Evolutionary conservation across 805 yeast genomes (phyloP), one percentile per base, ranked within the genome.

Genomic region (Candida manassasensis): DNA sequence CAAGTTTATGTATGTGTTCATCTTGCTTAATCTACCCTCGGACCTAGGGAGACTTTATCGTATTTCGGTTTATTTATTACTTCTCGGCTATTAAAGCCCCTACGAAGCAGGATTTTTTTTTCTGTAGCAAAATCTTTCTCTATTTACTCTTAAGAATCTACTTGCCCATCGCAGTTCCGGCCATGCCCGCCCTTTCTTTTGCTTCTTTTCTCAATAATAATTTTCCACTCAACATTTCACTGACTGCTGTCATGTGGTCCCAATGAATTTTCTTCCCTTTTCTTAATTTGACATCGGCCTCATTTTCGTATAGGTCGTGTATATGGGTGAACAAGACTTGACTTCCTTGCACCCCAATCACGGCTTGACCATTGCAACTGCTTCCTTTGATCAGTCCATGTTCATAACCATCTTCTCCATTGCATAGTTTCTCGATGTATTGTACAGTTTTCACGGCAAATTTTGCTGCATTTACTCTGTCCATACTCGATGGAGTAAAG

Each of bases 141-240:
- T n/a, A 9, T 8, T 25, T 25, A 9, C 6, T 25, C n/a, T n/a
- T n/a, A n/a, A n/a, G n/a, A n/a, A n/a, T n/a, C n/a, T n/a, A n/a
- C n/a, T n/a, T n/a, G n/a, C n/a, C n/a, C n/a, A n/a, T n/a, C n/a
- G n/a, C n/a, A n/a, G n/a, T n/a, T n/a, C n/a, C n/a, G n/a, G n/a
- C n/a, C n/a, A n/a, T n/a, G n/a, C n/a, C n/a, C n/a, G n/a, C 27
- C n/a, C 27, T 25, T 8, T 25, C n/a, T n/a, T 27, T 6, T 12
- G 12, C 19, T 12, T 27, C 15, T 13, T 27, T 27, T 13, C 19
- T 27, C 15, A 81, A 57, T 45, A 67, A 57, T 37, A 73, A 54
- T 52, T 89, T 69, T 26, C 94, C 94, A 52, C 89, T 82, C 50
- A 84, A 66, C 47, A 84, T 75, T 52, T 81, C 85, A 42, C 78